These are phyloP conservation scores for Suillus lakei DNA, from an alignment of 768 basidiomycete genomes.

Conservation along the genomic window DNA sequence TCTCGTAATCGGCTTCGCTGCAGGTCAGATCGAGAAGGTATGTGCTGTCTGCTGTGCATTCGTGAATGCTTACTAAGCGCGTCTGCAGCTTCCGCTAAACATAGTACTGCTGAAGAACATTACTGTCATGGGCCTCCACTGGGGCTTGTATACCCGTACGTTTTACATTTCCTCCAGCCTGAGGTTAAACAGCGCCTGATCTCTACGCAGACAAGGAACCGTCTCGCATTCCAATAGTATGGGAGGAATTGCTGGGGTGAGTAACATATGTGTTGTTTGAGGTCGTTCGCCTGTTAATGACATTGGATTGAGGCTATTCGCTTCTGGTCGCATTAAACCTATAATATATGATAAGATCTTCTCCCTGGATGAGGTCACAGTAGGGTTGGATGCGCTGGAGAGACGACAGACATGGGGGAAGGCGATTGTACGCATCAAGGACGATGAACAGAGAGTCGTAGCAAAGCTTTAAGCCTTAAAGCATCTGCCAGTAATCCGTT, in stretches of 20 bases:
- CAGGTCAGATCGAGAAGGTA: conserved; percentile 30
- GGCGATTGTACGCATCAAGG: conserved; percentile 67
- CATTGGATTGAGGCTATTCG: conserved; percentile 58
- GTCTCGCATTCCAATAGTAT: conserved; percentile 65
- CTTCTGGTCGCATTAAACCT: conserved; percentile 66
- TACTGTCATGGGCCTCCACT: conserved; percentile 82
- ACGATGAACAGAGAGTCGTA: conserved; percentile 42
- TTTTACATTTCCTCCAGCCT: conserved; percentile 18
- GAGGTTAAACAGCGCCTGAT: background rate
- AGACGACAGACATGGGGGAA: conserved; percentile 93
- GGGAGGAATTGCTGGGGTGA: conserved; percentile 71
- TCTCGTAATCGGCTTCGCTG: conserved; percentile 80
- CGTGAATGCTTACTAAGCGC: background rate
- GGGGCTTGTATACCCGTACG: conserved; percentile 82
- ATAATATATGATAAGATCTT: conserved; percentile 73
- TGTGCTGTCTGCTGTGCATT: background rate
- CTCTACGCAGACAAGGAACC: conserved; percentile 62
- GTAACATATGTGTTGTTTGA: conserved; percentile 27
- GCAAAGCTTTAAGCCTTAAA: conserved; percentile 46
- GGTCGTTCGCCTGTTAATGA: conserved; percentile 5
- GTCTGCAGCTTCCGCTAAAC: conserved; percentile 77
- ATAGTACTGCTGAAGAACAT: conserved; percentile 85
- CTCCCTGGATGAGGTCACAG: conserved; percentile 65
- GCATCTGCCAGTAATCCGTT: background rate
- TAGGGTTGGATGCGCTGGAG: conserved; percentile 79